Conservation (phyloP, 768 basidiomycete species). For the Leccinum variicolor region DNA sequence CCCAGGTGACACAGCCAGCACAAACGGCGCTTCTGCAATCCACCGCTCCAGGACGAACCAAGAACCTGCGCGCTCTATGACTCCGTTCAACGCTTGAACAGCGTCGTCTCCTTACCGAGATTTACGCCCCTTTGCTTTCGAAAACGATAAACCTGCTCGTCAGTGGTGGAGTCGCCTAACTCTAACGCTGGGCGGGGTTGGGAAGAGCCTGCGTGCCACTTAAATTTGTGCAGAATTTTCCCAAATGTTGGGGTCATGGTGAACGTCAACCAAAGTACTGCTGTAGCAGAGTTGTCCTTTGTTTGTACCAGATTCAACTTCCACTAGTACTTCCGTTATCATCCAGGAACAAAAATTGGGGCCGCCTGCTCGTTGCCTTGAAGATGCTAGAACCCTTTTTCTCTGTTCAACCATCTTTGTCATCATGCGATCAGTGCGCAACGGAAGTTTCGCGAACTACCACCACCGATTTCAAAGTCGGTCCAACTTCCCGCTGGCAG, state of each 20-base stretch:
- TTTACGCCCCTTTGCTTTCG: conserved; percentile 81
- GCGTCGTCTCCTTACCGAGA: conserved; percentile 46
- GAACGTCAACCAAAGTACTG: background rate
- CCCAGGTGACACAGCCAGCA: conserved; percentile 46
- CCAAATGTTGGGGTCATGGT: conserved; percentile 13
- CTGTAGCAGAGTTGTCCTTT: background rate
- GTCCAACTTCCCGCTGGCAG: background rate
- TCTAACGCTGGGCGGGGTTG: conserved; percentile 1
- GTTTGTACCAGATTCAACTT: conserved; percentile 10
- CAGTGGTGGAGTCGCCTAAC: conserved; percentile 3
- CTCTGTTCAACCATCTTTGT: background rate
- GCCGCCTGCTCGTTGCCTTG: too few species aligned
- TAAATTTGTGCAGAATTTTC: conserved; percentile 18
- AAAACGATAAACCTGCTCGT: conserved; percentile 46
- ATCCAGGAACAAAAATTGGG: too few species aligned
- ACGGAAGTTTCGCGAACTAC: background rate
- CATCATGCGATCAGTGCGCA: conserved; percentile 2
- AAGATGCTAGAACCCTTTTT: background rate
- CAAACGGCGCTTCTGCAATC: conserved; percentile 63
- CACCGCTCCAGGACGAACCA: conserved; percentile 82
- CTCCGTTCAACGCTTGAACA: conserved; percentile 3
- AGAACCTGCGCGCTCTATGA: conserved; percentile 43
- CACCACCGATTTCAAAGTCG: conserved; percentile 7
- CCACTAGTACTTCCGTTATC: background rate
- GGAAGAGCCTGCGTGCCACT: background rate